Percentiles rank a stretch among this genome's conserved stretches.
Evolutionary conservation across 306 rosid species (phyloP).

Genomic region (Morella rubra): DNA sequence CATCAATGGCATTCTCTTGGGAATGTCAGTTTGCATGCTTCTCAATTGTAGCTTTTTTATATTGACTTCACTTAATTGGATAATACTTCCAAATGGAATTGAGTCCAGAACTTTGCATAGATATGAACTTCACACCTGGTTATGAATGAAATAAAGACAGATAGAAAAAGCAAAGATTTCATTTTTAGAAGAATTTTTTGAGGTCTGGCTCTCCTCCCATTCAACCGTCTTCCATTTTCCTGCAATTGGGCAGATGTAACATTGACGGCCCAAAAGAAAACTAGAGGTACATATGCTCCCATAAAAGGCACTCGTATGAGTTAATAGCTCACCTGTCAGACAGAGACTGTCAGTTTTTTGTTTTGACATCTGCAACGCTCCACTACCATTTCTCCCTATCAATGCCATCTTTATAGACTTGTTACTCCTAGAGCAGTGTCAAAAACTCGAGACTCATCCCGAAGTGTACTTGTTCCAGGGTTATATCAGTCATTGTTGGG

Average conservation of each 20-base stretch:
- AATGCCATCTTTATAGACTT: no score
- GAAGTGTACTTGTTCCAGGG: no score
- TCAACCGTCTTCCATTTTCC: not conserved
- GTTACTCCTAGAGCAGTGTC: no score
- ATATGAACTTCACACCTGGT: not conserved
- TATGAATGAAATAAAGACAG: not conserved
- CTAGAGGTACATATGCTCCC: not conserved
- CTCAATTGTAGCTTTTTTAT: not conserved
- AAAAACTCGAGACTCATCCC: no score
- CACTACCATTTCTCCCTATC: no score
- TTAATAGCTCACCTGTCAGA: no score
- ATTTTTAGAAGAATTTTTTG: not conserved
- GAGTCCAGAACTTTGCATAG: not conserved
- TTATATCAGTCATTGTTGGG: no score
- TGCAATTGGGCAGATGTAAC: not conserved
- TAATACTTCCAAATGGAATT: not conserved
- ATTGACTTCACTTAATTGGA: not conserved
- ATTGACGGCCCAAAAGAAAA: not conserved
- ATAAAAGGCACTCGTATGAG: not conserved
- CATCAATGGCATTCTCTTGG: conserved; percentile 72
- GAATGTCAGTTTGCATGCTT: not conserved
- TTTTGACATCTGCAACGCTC: no score
- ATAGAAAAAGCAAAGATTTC: not conserved
- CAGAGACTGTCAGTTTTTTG: no score
- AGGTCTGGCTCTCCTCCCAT: not conserved